Evolutionary conservation across 345 rosid species (phyloP).

Genomic region (Cardiospermum halicacabum): DNA sequence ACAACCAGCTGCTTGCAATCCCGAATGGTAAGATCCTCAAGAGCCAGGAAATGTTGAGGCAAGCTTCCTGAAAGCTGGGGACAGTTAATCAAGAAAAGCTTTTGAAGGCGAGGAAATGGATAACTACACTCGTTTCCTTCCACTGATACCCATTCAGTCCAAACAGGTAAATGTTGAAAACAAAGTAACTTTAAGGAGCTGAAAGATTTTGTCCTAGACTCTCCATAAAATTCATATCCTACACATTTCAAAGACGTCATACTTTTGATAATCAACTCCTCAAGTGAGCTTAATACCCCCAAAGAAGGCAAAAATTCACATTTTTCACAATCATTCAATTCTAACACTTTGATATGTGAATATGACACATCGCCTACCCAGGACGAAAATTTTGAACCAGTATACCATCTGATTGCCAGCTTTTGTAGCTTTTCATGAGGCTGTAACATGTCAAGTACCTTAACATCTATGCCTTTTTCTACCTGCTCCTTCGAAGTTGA

Average conservation of each 20-base stretch:
- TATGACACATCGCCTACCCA: neutral
- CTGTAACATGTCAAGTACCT: neutral
- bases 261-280: neutral
- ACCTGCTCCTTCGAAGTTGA: neutral
- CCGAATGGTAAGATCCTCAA: neutral
- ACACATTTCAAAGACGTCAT: neutral
- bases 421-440: neutral
- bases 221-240: neutral
- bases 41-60: neutral
- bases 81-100: neutral
- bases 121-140: neutral
- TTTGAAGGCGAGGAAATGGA: neutral
- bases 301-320: neutral
- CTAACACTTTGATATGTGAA: neutral
- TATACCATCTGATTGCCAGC: neutral
- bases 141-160: neutral
- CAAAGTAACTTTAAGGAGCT: neutral
- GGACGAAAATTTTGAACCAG: neutral
- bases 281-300: neutral
- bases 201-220: neutral
- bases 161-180: neutral
- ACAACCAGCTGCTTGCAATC: neutral
- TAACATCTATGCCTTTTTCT: neutral
- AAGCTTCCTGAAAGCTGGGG: neutral
- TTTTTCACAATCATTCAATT: neutral